Percentiles rank a stretch among this genome's conserved stretches.
These are phyloP conservation scores for Neurospora sp. DNA, from an alignment of 495 filamentous ascomycete genomes.

Conservation along the genomic window DNA sequence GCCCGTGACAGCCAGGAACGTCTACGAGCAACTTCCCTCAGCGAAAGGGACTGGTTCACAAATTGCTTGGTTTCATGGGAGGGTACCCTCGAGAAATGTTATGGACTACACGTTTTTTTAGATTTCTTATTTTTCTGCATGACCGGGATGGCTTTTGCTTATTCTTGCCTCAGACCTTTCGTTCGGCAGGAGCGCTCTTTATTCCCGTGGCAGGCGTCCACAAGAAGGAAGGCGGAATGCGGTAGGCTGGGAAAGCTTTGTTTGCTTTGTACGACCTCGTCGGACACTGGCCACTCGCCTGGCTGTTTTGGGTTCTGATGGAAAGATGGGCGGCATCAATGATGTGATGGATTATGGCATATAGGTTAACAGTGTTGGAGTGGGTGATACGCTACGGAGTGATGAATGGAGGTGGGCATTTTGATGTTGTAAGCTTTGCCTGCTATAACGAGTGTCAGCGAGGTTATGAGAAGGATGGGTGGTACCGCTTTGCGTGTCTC, in stretches of 20 bases:
- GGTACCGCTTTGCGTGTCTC: background rate
- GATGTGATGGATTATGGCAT: constrained; percentile 26
- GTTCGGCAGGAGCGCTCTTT: constrained; percentile 26
- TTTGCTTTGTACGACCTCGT: constrained; percentile 21
- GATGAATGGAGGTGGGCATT: background rate
- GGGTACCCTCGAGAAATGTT: constrained; percentile 15
- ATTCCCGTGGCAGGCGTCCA: constrained; percentile 32
- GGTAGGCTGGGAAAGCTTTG: constrained; percentile 16
- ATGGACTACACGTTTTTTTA: constrained; percentile 22
- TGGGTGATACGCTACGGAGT: background rate
- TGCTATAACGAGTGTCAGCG: background rate
- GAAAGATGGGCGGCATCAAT: constrained; percentile 10
- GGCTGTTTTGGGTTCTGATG: constrained; percentile 14
- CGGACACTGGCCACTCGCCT: constrained; percentile 18
- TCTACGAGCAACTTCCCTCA: constrained; percentile 6
- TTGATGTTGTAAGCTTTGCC: background rate
- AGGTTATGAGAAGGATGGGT: background rate
- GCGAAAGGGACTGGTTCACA: constrained; percentile 6
- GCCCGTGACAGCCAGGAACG: constrained; percentile 3
- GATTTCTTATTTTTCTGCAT: constrained; percentile 37
- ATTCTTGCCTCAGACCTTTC: constrained; percentile 12
- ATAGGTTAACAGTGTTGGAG: constrained; percentile 15
- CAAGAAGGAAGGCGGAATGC: constrained; percentile 4
- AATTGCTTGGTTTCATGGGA: constrained; percentile 15
- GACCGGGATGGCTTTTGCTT: constrained; percentile 32